Evolutionary conservation across 2,329 filamentous ascomycete species (phyloP).

Genomic region (Hypomyces perniciosus): DNA sequence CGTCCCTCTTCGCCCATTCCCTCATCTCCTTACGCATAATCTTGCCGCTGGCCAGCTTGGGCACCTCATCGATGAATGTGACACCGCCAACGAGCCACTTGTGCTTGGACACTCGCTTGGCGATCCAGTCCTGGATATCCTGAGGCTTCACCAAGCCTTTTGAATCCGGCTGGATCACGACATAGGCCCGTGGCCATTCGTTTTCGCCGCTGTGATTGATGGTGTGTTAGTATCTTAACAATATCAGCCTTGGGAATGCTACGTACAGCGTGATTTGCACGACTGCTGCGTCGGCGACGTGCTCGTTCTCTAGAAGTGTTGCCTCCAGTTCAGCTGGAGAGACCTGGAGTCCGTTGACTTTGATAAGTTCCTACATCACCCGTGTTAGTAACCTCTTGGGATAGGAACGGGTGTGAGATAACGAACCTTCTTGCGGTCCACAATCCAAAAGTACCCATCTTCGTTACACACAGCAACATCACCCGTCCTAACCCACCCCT

Average conservation of each 20-base stretch:
- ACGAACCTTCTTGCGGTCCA: constrained; percentile 42
- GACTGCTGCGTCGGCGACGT: constrained; percentile 48
- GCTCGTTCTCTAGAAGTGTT: constrained; percentile 44
- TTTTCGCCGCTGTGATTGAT: constrained; percentile 32
- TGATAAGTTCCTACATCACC: constrained; percentile 46
- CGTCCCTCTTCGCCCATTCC: constrained; percentile 52
- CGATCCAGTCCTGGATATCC: constrained; percentile 46
- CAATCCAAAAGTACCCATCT: constrained; percentile 40
- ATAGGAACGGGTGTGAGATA: background rate
- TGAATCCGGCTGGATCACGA: constrained; percentile 41
- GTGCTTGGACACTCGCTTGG: constrained; percentile 43
- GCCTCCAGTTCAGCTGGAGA: constrained; percentile 54
- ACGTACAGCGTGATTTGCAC: constrained; percentile 45
- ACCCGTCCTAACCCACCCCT: constrained; percentile 55
- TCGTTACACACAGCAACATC: constrained; percentile 47
- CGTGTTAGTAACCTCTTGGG: background rate
- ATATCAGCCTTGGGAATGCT: background rate
- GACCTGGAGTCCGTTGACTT: constrained; percentile 55
- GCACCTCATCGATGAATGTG: constrained; percentile 50
- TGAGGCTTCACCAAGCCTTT: constrained; percentile 40
- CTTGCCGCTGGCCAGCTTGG: constrained; percentile 52
- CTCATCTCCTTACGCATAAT: constrained; percentile 50
- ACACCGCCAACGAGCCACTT: constrained; percentile 47
- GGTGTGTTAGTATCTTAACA: constrained; percentile 1
- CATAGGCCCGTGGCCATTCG: constrained; percentile 49